Conservation (phyloP, 2,329 filamentous ascomycete species). For the Diaporthe citrichinensis region DNA sequence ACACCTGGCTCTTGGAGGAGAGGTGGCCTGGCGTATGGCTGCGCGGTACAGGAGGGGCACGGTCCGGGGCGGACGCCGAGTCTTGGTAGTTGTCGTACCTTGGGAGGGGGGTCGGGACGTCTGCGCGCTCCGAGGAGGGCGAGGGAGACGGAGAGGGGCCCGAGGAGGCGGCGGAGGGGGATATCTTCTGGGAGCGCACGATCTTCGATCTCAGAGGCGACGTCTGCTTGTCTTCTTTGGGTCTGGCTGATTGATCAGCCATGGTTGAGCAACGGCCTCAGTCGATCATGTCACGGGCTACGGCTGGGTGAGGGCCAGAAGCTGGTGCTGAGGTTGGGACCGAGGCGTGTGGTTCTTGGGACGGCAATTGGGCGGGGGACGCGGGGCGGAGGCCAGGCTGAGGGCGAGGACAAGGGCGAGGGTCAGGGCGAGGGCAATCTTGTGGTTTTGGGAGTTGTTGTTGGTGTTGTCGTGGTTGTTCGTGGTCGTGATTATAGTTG, state of each 20-base stretch:
- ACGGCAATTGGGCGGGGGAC: not conserved
- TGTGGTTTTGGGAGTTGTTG: not conserved
- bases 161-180: constrained; percentile 53
- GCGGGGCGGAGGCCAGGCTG: not conserved
- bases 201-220: constrained; percentile 60
- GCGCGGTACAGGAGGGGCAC: constrained; percentile 59
- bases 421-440: not conserved
- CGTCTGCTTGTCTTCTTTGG: constrained; percentile 47
- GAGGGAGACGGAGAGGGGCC: constrained; percentile 43
- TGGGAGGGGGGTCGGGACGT: constrained; percentile 22
- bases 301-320: constrained; percentile 35
- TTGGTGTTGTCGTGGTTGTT: not conserved
- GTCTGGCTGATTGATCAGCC: constrained; percentile 57
- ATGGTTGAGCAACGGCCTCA: constrained; percentile 51
- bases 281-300: constrained; percentile 46
- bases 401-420: not conserved
- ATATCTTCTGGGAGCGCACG: constrained; percentile 68
- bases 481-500: not conserved
- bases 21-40: constrained; percentile 75
- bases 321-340: not conserved
- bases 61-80: constrained; percentile 52
- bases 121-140: constrained; percentile 30
- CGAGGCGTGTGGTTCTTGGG: not conserved
- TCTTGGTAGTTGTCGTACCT: constrained; percentile 48
- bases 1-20: constrained; percentile 69